phyloP scores from a whole-genome alignment of 768 basidiomycete species.

The Pisolithus albus region DNA sequence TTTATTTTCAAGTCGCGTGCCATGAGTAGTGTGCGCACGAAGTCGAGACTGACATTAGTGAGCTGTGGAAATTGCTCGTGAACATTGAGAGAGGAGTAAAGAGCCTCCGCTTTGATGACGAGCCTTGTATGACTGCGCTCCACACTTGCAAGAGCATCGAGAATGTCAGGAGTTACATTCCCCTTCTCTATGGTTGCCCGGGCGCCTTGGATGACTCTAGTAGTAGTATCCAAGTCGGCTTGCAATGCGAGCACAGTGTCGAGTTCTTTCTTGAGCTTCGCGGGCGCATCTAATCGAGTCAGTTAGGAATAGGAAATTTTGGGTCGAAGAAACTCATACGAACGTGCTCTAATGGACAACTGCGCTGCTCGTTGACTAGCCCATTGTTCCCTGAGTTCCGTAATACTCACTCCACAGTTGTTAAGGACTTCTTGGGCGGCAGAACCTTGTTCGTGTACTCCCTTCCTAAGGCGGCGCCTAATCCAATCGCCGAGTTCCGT shows the following conservation, averaged over 20 bases:
- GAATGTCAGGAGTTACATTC: background rate
- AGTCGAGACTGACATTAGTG: constrained; percentile 20
- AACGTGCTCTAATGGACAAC: constrained; percentile 3
- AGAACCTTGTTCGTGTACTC: constrained; percentile 9
- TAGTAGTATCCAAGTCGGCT: constrained; percentile 19
- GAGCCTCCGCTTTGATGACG: constrained; percentile 19
- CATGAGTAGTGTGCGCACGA: constrained; percentile 27
- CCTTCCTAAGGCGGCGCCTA: constrained; percentile 11
- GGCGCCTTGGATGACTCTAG: constrained; percentile 14
- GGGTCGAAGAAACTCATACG: background rate
- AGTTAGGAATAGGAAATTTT: constrained; percentile 7
- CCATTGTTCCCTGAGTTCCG: constrained; percentile 2
- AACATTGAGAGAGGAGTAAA: constrained; percentile 33
- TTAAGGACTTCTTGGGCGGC: background rate
- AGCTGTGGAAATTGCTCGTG: constrained; percentile 29
- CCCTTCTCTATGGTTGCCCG: constrained; percentile 4
- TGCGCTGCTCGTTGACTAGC: background rate
- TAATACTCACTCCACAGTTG: background rate
- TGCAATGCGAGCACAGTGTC: constrained; percentile 27
- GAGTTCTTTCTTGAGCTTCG: constrained; percentile 22
- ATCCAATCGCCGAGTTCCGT: constrained; percentile 31
- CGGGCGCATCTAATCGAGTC: constrained; percentile 24
- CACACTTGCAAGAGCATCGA: constrained; percentile 14
- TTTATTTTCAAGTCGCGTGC: constrained; percentile 35
- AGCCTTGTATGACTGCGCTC: constrained; percentile 14